phyloP scores from a whole-genome alignment of 139 green algal species.

The Chlorella vulgaris region DNA sequence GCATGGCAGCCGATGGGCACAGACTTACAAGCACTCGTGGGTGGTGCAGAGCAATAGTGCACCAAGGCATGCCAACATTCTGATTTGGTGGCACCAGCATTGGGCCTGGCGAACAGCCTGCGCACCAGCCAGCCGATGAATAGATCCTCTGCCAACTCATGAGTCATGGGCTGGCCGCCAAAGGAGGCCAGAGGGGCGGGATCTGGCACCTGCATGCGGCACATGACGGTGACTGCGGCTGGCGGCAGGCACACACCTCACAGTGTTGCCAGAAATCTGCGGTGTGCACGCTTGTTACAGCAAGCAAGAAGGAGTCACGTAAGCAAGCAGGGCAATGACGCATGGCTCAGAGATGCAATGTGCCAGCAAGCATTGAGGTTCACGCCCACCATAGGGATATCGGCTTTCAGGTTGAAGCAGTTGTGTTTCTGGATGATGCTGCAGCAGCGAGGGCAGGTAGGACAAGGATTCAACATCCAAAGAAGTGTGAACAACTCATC shows the following conservation, averaged over 20 bases:
- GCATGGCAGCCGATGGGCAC: neutral
- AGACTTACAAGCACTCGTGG: neutral
- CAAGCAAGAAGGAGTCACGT: too few relatives aligned
- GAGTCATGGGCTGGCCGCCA: constrained; percentile 76
- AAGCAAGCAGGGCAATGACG: too few relatives aligned
- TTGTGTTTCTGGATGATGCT: constrained; percentile 95
- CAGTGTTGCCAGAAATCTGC: too few relatives aligned
- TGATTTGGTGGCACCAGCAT: too few relatives aligned
- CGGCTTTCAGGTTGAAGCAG: constrained; percentile 74
- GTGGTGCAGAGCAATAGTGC: too few relatives aligned
- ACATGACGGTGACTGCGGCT: neutral
- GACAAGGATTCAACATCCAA: too few relatives aligned
- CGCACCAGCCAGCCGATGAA: constrained; percentile 69
- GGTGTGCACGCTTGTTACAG: too few relatives aligned
- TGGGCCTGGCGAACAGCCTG: too few relatives aligned
- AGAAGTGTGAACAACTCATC: too few relatives aligned
- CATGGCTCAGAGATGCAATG: too few relatives aligned
- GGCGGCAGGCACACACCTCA: neutral
- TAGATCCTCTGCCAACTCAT: constrained; percentile 80
- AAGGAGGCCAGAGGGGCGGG: constrained; percentile 81
- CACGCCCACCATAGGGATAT: constrained; percentile 11
- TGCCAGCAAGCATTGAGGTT: too few relatives aligned
- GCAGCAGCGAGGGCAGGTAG: neutral
- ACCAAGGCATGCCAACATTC: too few relatives aligned
- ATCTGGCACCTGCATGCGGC: constrained; percentile 50